These are phyloP conservation scores for Glomus cerebriforme DNA, from an alignment of 192 early-diverging fungal genomes.

Conservation along the genomic window DNA sequence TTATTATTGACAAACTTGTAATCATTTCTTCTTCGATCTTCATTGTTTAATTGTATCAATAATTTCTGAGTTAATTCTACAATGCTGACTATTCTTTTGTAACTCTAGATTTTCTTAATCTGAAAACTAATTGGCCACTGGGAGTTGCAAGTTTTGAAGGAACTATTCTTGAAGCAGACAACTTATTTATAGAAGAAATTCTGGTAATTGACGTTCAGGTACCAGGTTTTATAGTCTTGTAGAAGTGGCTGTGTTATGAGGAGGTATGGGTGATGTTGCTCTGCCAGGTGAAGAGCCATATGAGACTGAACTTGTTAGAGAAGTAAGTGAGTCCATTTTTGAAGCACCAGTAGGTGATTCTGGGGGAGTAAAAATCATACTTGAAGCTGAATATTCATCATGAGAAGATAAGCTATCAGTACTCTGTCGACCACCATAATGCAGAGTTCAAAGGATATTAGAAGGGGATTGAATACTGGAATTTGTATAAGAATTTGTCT, in stretches of 20 bases:
- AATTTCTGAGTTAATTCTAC: background rate
- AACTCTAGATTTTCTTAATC: background rate
- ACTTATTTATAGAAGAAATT: background rate
- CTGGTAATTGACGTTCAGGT: background rate
- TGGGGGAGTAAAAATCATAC: conserved; percentile 20
- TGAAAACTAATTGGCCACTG: background rate
- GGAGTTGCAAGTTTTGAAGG: conserved; percentile 6
- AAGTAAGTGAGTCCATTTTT: conserved; percentile 22
- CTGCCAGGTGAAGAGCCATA: conserved; percentile 28
- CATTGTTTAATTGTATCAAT: background rate
- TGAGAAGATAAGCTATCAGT: conserved; percentile 16
- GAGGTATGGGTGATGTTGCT: conserved; percentile 20
- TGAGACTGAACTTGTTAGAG: conserved; percentile 23
- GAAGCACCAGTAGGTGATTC: conserved; percentile 25
- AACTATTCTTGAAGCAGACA: background rate
- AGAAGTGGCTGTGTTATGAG: background rate
- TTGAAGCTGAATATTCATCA: background rate
- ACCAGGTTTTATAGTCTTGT: background rate
- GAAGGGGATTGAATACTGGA: conserved; percentile 1
- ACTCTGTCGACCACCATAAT: conserved; percentile 8
- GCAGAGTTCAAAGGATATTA: background rate
- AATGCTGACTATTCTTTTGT: background rate
- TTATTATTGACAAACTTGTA: background rate
- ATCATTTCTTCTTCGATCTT: background rate
- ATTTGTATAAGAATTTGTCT: background rate